Evolutionary conservation across 768 basidiomycete genomes (phyloP).

Genomic region (Pilatotrama ljubarskyi): DNA sequence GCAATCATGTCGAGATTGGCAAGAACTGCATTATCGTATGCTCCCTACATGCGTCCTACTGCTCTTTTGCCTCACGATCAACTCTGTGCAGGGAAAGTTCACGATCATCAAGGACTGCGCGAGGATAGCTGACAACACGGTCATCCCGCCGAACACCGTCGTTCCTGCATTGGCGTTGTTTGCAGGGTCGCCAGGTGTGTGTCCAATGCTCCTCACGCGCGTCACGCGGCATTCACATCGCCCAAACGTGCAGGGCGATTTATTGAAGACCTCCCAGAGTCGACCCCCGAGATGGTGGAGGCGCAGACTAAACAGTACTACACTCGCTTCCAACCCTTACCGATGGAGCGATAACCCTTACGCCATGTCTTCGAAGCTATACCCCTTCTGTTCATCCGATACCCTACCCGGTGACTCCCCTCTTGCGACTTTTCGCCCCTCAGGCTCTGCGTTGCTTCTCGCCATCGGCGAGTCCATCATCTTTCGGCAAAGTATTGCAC

Average conservation of each 20-base stretch:
- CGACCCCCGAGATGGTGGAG: conserved; percentile 91
- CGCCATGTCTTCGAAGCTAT: background rate
- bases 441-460: too few relatives aligned
- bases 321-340: conserved; percentile 57
- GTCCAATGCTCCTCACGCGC: background rate
- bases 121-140: conserved; percentile 83
- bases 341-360: conserved; percentile 13
- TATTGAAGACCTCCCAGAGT: conserved; percentile 84
- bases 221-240: background rate
- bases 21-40: conserved; percentile 92
- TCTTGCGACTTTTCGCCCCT: background rate
- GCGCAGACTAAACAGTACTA: conserved; percentile 84
- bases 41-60: conserved; percentile 14
- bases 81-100: conserved; percentile 79
- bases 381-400: conserved; percentile 5
- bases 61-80: background rate
- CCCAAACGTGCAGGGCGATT: conserved; percentile 61
- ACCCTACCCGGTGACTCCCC: background rate
- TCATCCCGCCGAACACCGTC: conserved; percentile 90
- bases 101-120: conserved; percentile 96
- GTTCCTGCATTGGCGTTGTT: conserved; percentile 87
- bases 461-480: too few relatives aligned
- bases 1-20: conserved; percentile 92
- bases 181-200: conserved; percentile 83
- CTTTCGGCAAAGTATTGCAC: too few relatives aligned